These are phyloP conservation scores for Lachnellula subtilissima DNA, from an alignment of 2,329 filamentous ascomycete genomes.

Conservation along the genomic window DNA sequence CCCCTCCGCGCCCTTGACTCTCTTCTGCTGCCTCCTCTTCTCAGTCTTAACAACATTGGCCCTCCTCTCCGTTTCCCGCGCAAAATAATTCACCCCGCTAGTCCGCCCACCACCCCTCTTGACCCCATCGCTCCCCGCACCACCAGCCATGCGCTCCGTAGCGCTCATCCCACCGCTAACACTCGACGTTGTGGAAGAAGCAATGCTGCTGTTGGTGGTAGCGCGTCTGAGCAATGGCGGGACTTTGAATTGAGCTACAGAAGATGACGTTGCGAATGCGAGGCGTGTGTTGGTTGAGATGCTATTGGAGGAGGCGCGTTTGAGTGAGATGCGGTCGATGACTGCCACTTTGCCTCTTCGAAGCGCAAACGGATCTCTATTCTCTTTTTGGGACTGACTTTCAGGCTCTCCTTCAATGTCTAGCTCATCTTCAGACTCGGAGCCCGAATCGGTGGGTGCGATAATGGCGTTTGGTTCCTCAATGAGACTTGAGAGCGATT, in stretches of 20 bases:
- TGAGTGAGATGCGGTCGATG: slow-evolving; percentile 70
- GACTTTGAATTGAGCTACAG: slow-evolving; percentile 53
- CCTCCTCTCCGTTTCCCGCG: slow-evolving; percentile 52
- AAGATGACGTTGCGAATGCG: slow-evolving; percentile 49
- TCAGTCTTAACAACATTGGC: slow-evolving; percentile 53
- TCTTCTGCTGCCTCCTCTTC: slow-evolving; percentile 53
- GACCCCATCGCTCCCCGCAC: slow-evolving; percentile 46
- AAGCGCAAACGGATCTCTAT: slow-evolving; percentile 30
- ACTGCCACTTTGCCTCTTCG: slow-evolving; percentile 43
- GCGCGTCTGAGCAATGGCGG: slow-evolving; percentile 69
- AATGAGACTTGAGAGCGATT: slow-evolving; percentile 77
- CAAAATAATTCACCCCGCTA: slow-evolving; percentile 57
- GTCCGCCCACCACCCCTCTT: slow-evolving; percentile 57
- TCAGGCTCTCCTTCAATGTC: slow-evolving; percentile 46
- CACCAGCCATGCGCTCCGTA: slow-evolving; percentile 32
- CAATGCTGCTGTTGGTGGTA: slow-evolving; percentile 55
- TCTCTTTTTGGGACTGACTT: slow-evolving; percentile 42
- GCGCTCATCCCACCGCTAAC: slow-evolving; percentile 21
- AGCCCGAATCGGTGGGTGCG: slow-evolving; percentile 46
- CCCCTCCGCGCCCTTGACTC: slow-evolving; percentile 52
- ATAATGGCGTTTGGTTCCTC: slow-evolving; percentile 56
- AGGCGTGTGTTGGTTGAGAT: slow-evolving; percentile 39
- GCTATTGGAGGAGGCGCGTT: slow-evolving; percentile 47
- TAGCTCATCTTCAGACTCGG: slow-evolving; percentile 49
- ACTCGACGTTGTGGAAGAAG: slow-evolving; percentile 30